Base-by-base conservation (phyloP, 2,329 filamentous ascomycete species). In the Pseudocercospora ulei region DNA sequence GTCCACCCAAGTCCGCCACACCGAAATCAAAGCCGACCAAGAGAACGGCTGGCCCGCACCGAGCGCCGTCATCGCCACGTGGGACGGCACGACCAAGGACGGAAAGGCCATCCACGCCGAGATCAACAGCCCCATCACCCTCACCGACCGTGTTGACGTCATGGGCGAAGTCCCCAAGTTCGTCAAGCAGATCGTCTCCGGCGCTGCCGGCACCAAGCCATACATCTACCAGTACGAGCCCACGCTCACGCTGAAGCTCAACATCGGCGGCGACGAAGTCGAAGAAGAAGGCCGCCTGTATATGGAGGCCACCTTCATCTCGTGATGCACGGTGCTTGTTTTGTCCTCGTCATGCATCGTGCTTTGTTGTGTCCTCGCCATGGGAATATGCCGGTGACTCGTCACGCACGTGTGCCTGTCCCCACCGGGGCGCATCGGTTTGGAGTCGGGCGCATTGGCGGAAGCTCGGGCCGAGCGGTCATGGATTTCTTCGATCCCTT, bases 141-240 rank as follows among this genome's bases (percentile, higher is more conserved):
- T 77, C 34, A 66, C 80, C 19, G 90, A 98, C 63, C 75, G 81
- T 48, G 78, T 98, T 49, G 90, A 98, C 64, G 80, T 98, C 55
- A 92, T 98, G 85, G 85, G 82, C 14, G 87, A 98, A 64, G 82
- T 98, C 22, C 90, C 90, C 2, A 84, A 81, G 18, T 93, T 98
- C 56, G 80, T 98, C 62, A 98, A 98, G 75, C 78, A 78, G 53
- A 85, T 98, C 58, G 86, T 93, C 16, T 83, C 83, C 27, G 80
- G 75, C 49, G 84, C 88, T 7, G 85, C 80, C 3, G 90, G 90
- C 47, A 93, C 90, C 17, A 90, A 86, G 69, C 90, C 90, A 3
- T 98, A 95, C 63, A 96, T 98, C 55, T 98, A 95, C 66, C 90
- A 93, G 81, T 96, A 79, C 63, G 71, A 71, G 11, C 80, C 82